Percentiles rank a stretch among this genome's conserved stretches.
Evolutionary conservation across 306 rosid species (phyloP).

Genomic region (Myrica gale): DNA sequence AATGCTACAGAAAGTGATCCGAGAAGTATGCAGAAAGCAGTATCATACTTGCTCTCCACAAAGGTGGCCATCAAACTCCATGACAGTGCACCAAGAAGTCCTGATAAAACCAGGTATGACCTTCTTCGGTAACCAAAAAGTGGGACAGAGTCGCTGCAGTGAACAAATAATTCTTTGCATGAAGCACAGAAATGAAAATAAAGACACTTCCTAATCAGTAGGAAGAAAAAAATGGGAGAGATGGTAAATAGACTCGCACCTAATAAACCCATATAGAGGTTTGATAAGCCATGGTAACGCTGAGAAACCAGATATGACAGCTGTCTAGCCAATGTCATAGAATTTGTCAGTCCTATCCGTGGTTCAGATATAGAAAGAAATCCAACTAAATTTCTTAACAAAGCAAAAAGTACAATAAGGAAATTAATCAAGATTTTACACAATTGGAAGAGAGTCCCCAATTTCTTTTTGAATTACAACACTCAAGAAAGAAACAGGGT

Average conservation of each 20-base stretch:
- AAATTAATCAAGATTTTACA: background rate
- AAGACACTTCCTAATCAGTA: background rate
- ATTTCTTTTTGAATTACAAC: constrained; percentile 8
- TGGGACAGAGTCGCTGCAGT: constrained; percentile 88
- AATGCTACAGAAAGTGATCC: constrained; percentile 98
- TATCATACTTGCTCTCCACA: constrained; percentile 74
- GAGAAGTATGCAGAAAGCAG: constrained; percentile 87
- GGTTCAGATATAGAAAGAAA: background rate
- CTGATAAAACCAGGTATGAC: constrained; percentile 89
- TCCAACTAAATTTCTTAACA: background rate
- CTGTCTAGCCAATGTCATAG: constrained; percentile 72
- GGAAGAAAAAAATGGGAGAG: constrained; percentile 12
- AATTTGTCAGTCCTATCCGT: constrained; percentile 35
- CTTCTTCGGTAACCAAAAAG: constrained; percentile 97
- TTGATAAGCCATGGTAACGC: constrained; percentile 92
- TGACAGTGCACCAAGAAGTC: constrained; percentile 94
- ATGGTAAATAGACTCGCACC: constrained; percentile 43
- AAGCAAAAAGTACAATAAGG: background rate
- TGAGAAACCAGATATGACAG: constrained; percentile 80
- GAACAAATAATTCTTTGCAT: constrained; percentile 18
- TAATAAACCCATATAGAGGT: constrained; percentile 90
- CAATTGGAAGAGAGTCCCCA: constrained; percentile 5
- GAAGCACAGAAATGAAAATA: background rate
- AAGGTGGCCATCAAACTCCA: constrained; percentile 89
- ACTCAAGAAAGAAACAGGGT: constrained; percentile 4